Base-by-base conservation (phyloP, 768 basidiomycete genomes). In the Termitomyces sp. region DNA sequence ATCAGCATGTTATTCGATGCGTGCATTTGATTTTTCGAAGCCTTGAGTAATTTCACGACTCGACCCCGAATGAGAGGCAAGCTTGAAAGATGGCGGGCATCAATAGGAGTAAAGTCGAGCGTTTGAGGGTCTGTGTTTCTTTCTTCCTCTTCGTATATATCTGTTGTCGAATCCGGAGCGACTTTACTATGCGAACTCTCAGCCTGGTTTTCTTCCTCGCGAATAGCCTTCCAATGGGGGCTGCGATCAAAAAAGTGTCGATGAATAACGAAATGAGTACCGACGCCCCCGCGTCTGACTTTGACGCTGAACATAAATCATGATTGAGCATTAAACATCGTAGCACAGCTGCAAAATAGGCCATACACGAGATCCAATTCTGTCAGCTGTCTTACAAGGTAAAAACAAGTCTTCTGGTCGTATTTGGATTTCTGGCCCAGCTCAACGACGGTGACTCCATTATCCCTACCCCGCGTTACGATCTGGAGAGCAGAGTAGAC, bases 321-420 rank as follows among this genome's bases (percentile, higher is more conserved):
- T 57, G 48, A 61, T 57, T 42, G 46, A 49, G 57, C 1, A 63
- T 47, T 54, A 8, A 32, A 63, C 17, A 38, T 15, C 0, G 11
- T 6, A 57, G 36, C 31, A 40, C 20, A 50, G 37, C 54, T 50
- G 57, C 50, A 65, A 25, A 25, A 34, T 45, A 34, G 0, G 17
- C 32, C 87, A 57, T 79, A 91, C 90, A 94, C 83, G 45, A 91
- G 77, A 67, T 83, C 86, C 57, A 96, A 77, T 56, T 88, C 86
- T 2, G 87, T 79, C 17, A 96, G 77, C 65, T 91, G 86, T 65
- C 86, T 84, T 60, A 93, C 84, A 60, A 94, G 83, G 73, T 96
- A 95, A 71, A 92, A 92, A 64, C 92, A 92, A 1, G 91, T 90
- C 73, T 94, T 95, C 70, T 92, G 91, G 69, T 94, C 93, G 68